Base-by-base conservation (phyloP, 148 eudicot species). In the Vaccinium vitisidaea region DNA sequence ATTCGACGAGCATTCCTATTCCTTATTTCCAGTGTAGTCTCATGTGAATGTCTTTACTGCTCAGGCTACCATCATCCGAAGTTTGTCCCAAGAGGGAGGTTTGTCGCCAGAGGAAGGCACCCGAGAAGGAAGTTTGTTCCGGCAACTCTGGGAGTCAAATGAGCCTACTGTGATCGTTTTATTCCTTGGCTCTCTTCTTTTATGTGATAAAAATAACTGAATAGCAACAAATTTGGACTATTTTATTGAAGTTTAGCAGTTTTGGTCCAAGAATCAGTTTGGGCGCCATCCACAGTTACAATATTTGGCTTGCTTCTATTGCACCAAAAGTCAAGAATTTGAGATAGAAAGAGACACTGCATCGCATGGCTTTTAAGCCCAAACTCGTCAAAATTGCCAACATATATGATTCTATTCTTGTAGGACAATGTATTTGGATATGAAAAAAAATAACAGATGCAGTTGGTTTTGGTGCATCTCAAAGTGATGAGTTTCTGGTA, bases 41-140 rank as follows among this genome's bases (percentile, higher is more conserved):
- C 7, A 58, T 12, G 12, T 74, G 16, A 12, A 56, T 80, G 14
- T 23, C 53, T 74, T 46, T 81, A 46, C 46, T 43, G 59, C 65
- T 65, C 85, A 93, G 93, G 90, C 92, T 81, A 50, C 88, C 95
- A 25, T 82, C 94, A 39, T 82, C 86, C 74, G 77, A 82, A 32
- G 32, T 32, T 1, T 32, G 1, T 32, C 32, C 32, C 32, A 32
- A 32, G 32, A 1, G 32, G 32, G 32, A 32, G 12, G 77, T 14
- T 80, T 54, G 75, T 73, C 74, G 88, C 87, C 88, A 88, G 87
- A 89, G 91, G 87, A 92, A 90, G 89, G 61, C 65, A 74, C 23
- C 84, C 2, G 88, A 87, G 59, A 84, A 88, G 36, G 89, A 86
- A 76, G 84, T 76, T n/a, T 74, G 73, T 36, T 85, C 91, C 79